Conservation (phyloP, 331 rosid genomes). For the Rosa hybrid region DNA sequence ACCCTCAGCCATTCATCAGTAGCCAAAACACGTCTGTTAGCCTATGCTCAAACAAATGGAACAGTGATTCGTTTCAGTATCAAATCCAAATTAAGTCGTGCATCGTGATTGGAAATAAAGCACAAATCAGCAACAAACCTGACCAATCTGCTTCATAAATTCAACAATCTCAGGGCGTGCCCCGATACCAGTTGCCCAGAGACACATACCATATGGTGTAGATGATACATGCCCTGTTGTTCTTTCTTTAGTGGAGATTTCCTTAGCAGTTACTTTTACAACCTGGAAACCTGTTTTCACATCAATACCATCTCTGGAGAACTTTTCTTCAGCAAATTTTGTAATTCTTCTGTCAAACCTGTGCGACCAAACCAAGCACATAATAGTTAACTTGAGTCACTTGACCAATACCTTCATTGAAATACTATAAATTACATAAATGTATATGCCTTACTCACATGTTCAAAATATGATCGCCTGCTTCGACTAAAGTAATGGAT, state of each 20-base stretch:
- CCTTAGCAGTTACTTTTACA: slow-evolving; percentile 37
- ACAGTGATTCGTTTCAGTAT: background rate
- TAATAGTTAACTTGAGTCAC: background rate
- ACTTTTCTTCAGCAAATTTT: slow-evolving; percentile 38
- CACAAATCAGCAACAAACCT: slow-evolving; percentile 21
- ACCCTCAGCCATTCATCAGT: slow-evolving; percentile 50
- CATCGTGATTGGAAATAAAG: background rate
- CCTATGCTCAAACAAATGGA: slow-evolving; percentile 6
- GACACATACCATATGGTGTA: slow-evolving; percentile 39
- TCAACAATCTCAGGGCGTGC: slow-evolving; percentile 37
- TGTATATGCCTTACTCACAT: slow-evolving; percentile 16
- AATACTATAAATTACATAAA: background rate
- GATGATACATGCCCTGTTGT: slow-evolving; percentile 22
- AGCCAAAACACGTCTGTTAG: slow-evolving; percentile 28
- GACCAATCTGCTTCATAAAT: slow-evolving; percentile 47
- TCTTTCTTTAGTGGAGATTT: slow-evolving; percentile 41
- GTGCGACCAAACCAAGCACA: background rate
- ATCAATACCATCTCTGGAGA: slow-evolving; percentile 36
- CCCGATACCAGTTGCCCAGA: slow-evolving; percentile 42
- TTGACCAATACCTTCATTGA: background rate
- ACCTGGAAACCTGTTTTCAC: slow-evolving; percentile 40
- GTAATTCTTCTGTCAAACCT: slow-evolving; percentile 46
- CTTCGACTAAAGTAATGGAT: slow-evolving; percentile 30
- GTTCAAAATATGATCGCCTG: slow-evolving; percentile 40
- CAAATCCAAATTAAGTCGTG: slow-evolving; percentile 1